These are phyloP conservation scores for Macrophomina tecta DNA, from an alignment of 2,329 filamentous ascomycete genomes.

Conservation along the genomic window DNA sequence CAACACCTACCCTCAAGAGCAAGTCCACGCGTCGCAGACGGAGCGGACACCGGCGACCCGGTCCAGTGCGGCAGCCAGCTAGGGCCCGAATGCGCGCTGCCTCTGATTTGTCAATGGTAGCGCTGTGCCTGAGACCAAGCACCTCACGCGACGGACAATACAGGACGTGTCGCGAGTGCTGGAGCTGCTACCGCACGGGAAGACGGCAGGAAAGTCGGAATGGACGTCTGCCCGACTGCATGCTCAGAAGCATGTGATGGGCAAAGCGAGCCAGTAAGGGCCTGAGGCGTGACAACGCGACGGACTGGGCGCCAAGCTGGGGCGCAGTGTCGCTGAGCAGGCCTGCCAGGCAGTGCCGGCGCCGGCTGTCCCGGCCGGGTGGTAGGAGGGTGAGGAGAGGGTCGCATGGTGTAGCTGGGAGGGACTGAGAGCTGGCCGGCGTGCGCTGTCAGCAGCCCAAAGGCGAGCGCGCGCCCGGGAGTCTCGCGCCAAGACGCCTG, in stretches of 20 bases:
- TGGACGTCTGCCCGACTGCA: neutral
- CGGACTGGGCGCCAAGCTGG: slow-evolving; percentile 25
- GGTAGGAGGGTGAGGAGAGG: no score
- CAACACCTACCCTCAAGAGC: neutral
- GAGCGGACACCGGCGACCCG: neutral
- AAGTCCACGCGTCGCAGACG: neutral
- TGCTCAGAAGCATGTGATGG: slow-evolving; percentile 10
- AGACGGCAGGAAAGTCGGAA: neutral
- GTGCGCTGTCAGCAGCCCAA: neutral
- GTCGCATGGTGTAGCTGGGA: neutral
- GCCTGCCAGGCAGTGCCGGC: neutral
- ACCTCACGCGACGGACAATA: neutral
- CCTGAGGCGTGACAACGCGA: slow-evolving; percentile 4
- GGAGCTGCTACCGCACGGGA: neutral
- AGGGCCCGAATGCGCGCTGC: neutral
- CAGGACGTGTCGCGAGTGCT: neutral
- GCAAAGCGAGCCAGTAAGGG: slow-evolving; percentile 8
- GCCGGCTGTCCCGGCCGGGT: neutral
- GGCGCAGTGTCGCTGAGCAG: neutral
- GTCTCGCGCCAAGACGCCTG: slow-evolving; percentile 9
- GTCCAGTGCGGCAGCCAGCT: neutral
- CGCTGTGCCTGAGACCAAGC: neutral
- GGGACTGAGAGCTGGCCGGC: neutral
- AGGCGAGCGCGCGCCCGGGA: neutral
- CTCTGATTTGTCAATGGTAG: slow-evolving; percentile 11